Percentiles rank a stretch among this genome's conserved stretches.
Evolutionary conservation across 768 basidiomycete species (phyloP).

Genomic region (Baorangia bicolor): DNA sequence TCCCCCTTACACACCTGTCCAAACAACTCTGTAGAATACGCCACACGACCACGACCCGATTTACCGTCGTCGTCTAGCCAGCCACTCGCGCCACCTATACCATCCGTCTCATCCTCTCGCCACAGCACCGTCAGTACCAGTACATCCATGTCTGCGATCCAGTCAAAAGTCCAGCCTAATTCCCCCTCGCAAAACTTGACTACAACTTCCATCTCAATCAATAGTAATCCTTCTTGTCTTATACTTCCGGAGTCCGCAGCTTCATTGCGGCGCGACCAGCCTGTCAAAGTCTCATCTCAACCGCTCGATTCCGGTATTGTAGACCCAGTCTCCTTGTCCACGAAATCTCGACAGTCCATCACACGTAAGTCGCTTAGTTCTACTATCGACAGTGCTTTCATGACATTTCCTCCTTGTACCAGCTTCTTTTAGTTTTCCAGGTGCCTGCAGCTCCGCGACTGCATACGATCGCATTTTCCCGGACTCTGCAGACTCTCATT

Average conservation of each 20-base stretch:
- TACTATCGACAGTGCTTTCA: neutral
- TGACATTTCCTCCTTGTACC: conserved; percentile 4
- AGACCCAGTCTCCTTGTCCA: conserved; percentile 4
- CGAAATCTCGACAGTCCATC: conserved; percentile 17
- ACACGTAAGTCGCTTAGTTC: conserved; percentile 22
- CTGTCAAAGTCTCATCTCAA: conserved; percentile 10
- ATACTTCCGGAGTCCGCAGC: conserved; percentile 11
- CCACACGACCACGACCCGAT: conserved; percentile 4
- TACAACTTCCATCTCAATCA: conserved; percentile 10
- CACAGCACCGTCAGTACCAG: conserved; percentile 9
- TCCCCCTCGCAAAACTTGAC: conserved; percentile 12
- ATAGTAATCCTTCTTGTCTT: conserved; percentile 23
- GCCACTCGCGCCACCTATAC: conserved; percentile 23
- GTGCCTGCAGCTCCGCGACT: conserved; percentile 10
- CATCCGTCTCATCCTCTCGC: conserved; percentile 6
- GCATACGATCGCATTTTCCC: conserved; percentile 11
- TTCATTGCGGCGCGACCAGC: conserved; percentile 4
- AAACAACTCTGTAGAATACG: conserved; percentile 3
- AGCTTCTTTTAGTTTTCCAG: conserved; percentile 30
- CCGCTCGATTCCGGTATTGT: conserved; percentile 13
- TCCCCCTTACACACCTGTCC: neutral
- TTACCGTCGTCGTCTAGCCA: conserved; percentile 15
- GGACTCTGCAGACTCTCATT: conserved; percentile 13
- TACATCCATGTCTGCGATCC: conserved; percentile 19
- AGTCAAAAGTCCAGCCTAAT: conserved; percentile 22